Percentiles rank a stretch among this genome's conserved stretches.
Conservation (phyloP, 1,284 basidiomycete genomes). For the Fomitopsis betulina region DNA sequence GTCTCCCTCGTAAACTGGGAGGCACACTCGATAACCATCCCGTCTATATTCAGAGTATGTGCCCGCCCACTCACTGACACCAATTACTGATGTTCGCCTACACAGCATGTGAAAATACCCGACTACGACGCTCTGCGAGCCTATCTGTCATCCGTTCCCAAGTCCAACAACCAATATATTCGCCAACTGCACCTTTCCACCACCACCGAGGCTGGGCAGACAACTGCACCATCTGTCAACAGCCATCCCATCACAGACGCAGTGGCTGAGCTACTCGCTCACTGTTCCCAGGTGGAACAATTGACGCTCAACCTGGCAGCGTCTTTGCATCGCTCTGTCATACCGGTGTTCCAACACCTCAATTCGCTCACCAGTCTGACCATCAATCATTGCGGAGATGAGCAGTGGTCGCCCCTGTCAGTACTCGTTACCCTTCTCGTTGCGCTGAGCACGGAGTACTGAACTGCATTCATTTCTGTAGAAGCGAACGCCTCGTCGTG, state of each 20-base stretch:
- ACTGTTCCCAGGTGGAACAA: constrained; percentile 42
- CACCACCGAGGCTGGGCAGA: constrained; percentile 18
- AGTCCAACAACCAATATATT: constrained; percentile 48
- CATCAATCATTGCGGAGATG: constrained; percentile 52
- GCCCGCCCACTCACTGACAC: neutral
- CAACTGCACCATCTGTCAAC: constrained; percentile 1
- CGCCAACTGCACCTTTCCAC: constrained; percentile 43
- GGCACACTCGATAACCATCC: constrained; percentile 51
- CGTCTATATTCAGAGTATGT: constrained; percentile 53
- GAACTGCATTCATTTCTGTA: constrained; percentile 24
- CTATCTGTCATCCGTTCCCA: constrained; percentile 56
- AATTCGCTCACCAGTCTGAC: constrained; percentile 41
- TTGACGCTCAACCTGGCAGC: constrained; percentile 51
- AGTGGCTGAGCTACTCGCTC: constrained; percentile 44
- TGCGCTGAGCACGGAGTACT: constrained; percentile 7
- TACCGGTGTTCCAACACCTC: constrained; percentile 50
- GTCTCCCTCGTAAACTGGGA: constrained; percentile 40
- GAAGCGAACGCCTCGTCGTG: constrained; percentile 70
- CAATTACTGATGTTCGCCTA: constrained; percentile 1
- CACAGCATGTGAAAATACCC: constrained; percentile 40
- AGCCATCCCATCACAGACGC: constrained; percentile 34
- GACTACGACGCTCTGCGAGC: constrained; percentile 39
- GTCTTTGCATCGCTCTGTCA: constrained; percentile 44
- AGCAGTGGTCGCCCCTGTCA: constrained; percentile 53
- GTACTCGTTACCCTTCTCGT: constrained; percentile 23